Evolutionary conservation across 2,329 filamentous ascomycete species (phyloP), one percentile per base, ranked within the genome.

Genomic region (Juglanconis oblonga): DNA sequence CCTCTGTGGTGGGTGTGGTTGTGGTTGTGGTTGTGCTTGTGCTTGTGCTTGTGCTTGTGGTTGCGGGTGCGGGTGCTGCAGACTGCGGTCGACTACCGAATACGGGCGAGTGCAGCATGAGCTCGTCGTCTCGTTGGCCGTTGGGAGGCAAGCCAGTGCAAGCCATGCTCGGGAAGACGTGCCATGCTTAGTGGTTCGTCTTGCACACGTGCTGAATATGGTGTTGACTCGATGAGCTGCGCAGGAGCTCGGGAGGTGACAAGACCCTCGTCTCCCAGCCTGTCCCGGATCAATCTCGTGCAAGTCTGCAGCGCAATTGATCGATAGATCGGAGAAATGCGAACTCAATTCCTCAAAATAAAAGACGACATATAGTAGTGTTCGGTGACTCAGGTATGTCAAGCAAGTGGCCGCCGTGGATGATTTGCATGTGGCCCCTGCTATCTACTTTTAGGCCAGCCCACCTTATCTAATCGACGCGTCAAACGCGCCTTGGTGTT

Each of bases 31-130:
- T 40, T 40, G 36, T 33, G 35, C 35, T 7, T n/a, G 17, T 13
- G 13, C 2, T 13, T 40, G 36, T 9, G 36, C 3, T 40, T 40
- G 36, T 40, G 36, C 38, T 42, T 42, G 38, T 42, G 38, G 10
- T 42, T 42, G 38, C n/a, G 10, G 10, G 4, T 47, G 32, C 36
- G 33, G 31, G 33, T 32, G 33, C 29, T 32, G 7, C 32, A 33
- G 40, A 8, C 6, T 24, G 17, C 17, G 40, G 40, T 38, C 40
- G 48, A 49, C 52, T 62, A 29, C 59, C 59, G 52, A 38, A 55
- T 62, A 44, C 49, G 56, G 60, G 49, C 50, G 56, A 31, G 44
- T 56, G 60, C 48, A 50, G 44, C 60, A 11, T 50, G 48, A 47
- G 49, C 42, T 53, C 32, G 49, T 17, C 33, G 36, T 54, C 48